Evolutionary conservation across 495 filamentous ascomycete genomes (phyloP).

Genomic region (Achaetomiella virescens): DNA sequence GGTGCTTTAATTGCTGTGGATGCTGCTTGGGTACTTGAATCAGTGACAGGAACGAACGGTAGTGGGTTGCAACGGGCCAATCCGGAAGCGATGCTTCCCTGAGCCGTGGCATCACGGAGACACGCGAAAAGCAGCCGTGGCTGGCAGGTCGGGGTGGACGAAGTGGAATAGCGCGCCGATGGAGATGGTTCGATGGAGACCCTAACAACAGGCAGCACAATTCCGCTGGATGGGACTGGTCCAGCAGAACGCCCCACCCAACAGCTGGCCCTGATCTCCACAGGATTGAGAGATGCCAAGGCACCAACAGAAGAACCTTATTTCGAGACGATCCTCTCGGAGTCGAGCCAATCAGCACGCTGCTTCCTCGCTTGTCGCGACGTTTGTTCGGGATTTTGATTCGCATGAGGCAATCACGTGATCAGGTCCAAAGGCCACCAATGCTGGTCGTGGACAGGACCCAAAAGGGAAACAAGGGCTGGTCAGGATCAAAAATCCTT

Average conservation of each 20-base stretch:
- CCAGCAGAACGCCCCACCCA: neutral
- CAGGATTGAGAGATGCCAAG: neutral
- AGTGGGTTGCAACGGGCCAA: too few relatives aligned
- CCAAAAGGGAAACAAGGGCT: too few relatives aligned
- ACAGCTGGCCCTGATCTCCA: neutral
- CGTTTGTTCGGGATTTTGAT: neutral
- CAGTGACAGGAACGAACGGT: too few relatives aligned
- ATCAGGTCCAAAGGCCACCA: too few relatives aligned
- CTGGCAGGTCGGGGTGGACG: neutral
- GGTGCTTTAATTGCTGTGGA: neutral
- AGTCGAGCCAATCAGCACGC: neutral
- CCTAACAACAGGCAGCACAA: constrained; percentile 5
- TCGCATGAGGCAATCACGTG: too few relatives aligned
- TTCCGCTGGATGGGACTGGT: constrained; percentile 1
- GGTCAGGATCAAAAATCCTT: too few relatives aligned
- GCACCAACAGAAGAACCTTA: constrained; percentile 9
- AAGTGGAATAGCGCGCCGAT: neutral
- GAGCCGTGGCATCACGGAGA: too few relatives aligned
- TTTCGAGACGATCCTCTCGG: neutral
- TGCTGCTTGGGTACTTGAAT: neutral
- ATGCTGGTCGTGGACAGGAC: too few relatives aligned
- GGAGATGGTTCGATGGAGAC: neutral
- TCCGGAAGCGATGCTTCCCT: too few relatives aligned
- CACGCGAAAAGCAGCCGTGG: too few relatives aligned
- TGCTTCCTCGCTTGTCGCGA: neutral